Base-by-base conservation (phyloP, 1,139 yeast genomes). In the Protomyces inundatus region DNA sequence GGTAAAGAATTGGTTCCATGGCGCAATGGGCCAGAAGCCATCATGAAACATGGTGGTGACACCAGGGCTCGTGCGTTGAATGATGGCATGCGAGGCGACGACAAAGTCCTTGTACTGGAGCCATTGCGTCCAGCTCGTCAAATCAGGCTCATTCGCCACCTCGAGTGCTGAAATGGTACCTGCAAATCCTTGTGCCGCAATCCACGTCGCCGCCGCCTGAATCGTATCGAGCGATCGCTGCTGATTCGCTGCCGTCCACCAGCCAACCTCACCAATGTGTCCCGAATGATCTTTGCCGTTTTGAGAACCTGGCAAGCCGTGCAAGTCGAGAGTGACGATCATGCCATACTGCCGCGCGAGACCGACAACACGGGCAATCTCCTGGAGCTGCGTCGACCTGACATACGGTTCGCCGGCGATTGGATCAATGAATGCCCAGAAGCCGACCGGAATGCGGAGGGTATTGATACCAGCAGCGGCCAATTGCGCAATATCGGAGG, bases 271-370 rank as follows among this genome's bases (percentile, higher is more conserved):
- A 37, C 67, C 66, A 71, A 97, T 82, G 67, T 83, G 77, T 30
- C 98, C 98, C 9, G 97, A 89, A 77, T 91, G 91, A 75, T 93
- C 98, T 73, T 91, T 91, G 30, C 98, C 97, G 73, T 91, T 62
- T 76, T 91, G 98, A 30, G 96, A 88, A n/a, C 97, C 98, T 56
- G 97, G 95, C 36, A 90, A 95, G 65, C 98, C 98, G 74, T 91
- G 98, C 70, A 91, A 78, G 75, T 91, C 98, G 64, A 91, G 81
- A 97, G 97, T 90, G 32, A 84, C 95, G 73, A 87, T 85, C 70
- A 91, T 74, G 57, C 81, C 82, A 70, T 84, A 71, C 30, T 79
- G 77, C 64, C 83, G 76, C 58, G 88, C 84, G 97, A 97, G 91
- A 33, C 76, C 80, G 60, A 91, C 77, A 7, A 97, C 96, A 69